A percentile compares a stretch with the other conserved stretches of the same genome.
Evolutionary conservation across 2,329 filamentous ascomycete genomes (phyloP).

Genomic region (Colletotrichum somersetense): DNA sequence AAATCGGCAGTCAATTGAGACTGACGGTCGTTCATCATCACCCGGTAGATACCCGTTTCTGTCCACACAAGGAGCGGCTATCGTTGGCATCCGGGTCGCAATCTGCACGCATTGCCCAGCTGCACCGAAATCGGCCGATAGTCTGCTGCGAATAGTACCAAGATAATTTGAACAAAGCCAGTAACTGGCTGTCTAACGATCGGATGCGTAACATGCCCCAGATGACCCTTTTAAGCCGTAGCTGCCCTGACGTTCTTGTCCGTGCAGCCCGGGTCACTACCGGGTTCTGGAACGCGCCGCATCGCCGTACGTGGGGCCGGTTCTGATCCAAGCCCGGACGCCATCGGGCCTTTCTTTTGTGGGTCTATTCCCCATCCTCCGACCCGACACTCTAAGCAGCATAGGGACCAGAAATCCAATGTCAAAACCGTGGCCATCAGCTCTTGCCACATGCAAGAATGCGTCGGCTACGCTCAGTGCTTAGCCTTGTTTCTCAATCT

Average conservation of each 20-base stretch:
- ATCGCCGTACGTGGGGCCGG: not conserved
- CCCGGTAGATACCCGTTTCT: not conserved
- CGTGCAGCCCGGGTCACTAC: not conserved
- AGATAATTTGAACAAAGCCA: not conserved
- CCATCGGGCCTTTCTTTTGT: not conserved
- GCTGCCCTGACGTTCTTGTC: not conserved
- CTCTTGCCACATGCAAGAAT: conserved; percentile 44
- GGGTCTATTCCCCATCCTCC: not conserved
- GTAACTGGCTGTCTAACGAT: not conserved
- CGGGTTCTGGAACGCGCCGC: not conserved
- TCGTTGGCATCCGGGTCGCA: not conserved
- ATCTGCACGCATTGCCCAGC: not conserved
- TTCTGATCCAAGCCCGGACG: not conserved
- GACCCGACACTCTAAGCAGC: conserved; percentile 11
- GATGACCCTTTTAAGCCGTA: not conserved
- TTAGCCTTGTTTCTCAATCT: not conserved
- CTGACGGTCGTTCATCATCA: not conserved
- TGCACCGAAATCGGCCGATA: too few species aligned
- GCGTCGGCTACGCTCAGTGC: conserved; percentile 35
- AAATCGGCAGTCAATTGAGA: not conserved
- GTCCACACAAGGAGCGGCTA: not conserved
- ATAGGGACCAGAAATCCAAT: conserved; percentile 15
- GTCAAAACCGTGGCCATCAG: conserved; percentile 39
- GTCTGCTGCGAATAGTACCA: not conserved
- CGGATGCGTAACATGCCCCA: not conserved